Base-by-base conservation (phyloP, 768 basidiomycete species). In the Tulasnella sp. region DNA sequence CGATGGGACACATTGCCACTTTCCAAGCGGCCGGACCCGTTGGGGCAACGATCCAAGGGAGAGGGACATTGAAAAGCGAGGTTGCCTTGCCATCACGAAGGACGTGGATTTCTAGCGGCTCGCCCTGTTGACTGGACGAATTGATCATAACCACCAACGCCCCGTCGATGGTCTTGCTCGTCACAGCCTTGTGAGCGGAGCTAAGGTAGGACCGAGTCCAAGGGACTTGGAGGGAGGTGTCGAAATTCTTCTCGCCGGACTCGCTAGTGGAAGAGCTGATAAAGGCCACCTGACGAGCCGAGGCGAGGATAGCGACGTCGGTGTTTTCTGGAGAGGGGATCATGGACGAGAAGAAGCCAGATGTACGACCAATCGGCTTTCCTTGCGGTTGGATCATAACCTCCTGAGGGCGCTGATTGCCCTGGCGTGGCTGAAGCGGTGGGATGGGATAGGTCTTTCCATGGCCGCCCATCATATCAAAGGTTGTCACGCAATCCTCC, bases 131-230 rank as follows among this genome's bases (percentile, higher is more conserved):
- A 19, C 31, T 68, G 62, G 62, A 68, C 36, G 73, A 40, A 18
- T 40, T 40, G 44, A 40, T 40, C 73, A 74, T 74, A 38, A 74
- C 39, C 18, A 74, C 73, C 39, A 46, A 1, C 36, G 38, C 24
- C 2, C 73, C 73, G 9, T 74, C 73, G 7, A 74, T n/a, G 38
- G 73, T 74, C 44, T 40, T 27, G 39, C 39, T 21, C 73, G 44
- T 27, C 16, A 40, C 21, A 6, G 73, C 73, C 38, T 42, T 74
- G 27, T 46, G 38, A 7, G 44, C 39, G 38, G 73, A 40, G 44
- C 73, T 74, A 39, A 74, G 44, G 31, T 74, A 74, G 8, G 73
- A 46, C 12, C 73, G 73, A 14, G 73, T 74, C 73, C 73, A 74
- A 31, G 38, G 38, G 18, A 74, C 21, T 27, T 34, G 62, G 27